Conservation (phyloP, 2,329 filamentous ascomycete species). For the Aspergillus hortae region DNA sequence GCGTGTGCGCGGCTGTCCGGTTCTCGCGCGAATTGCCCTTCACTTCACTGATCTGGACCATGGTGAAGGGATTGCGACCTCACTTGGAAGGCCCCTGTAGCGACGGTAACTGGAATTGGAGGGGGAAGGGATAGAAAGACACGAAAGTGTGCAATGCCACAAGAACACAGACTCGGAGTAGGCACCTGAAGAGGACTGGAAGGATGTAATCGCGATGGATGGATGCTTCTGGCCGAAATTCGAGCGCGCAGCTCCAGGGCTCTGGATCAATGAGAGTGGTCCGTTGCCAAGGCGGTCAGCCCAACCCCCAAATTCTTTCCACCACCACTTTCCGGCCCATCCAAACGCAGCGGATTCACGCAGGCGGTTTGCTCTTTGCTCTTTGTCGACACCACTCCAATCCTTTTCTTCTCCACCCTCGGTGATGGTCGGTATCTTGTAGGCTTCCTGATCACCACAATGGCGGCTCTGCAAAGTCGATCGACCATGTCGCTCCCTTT, state of each 20-base stretch:
- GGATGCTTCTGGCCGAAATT: slow-evolving; percentile 32
- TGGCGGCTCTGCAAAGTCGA: slow-evolving; percentile 30
- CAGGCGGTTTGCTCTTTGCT: slow-evolving; percentile 1
- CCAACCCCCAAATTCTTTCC: slow-evolving; percentile 31
- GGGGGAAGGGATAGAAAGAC: neutral
- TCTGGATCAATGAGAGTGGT: slow-evolving; percentile 26
- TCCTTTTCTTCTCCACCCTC: neutral
- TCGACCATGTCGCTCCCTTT: slow-evolving; percentile 29
- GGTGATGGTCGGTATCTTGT: slow-evolving; percentile 14
- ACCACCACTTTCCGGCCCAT: slow-evolving; percentile 7
- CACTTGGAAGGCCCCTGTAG: slow-evolving; percentile 18
- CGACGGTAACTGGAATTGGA: neutral
- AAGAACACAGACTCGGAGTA: slow-evolving; percentile 10
- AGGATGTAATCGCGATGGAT: slow-evolving; percentile 9
- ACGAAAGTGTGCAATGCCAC: slow-evolving; percentile 4
- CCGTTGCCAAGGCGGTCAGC: slow-evolving; percentile 33
- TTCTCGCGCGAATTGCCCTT: slow-evolving; percentile 94
- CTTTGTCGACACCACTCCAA: slow-evolving; percentile 1
- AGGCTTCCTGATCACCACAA: slow-evolving; percentile 17
- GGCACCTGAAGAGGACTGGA: slow-evolving; percentile 3
- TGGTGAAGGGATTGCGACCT: slow-evolving; percentile 39
- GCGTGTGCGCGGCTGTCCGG: slow-evolving; percentile 92
- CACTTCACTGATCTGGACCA: slow-evolving; percentile 91
- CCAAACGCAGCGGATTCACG: slow-evolving; percentile 16
- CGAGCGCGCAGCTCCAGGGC: slow-evolving; percentile 25